Conservation (phyloP, 2,329 filamentous ascomycete species). For the Paradendryphiella salina region DNA sequence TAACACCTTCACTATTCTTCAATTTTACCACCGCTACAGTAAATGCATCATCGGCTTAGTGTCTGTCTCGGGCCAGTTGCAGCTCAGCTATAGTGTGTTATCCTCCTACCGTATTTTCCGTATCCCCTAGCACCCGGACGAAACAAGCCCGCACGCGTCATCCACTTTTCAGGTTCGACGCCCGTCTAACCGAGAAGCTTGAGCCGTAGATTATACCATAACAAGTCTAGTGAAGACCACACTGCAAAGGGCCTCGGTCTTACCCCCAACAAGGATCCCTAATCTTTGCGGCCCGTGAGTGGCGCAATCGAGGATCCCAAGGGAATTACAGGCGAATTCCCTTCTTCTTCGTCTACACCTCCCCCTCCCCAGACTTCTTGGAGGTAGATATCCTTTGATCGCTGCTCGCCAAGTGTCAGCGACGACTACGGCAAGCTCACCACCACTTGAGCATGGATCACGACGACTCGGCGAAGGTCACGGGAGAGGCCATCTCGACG, state of each 20-base stretch:
- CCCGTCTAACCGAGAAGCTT: slow-evolving; percentile 4
- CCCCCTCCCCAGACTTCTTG: slow-evolving; percentile 2
- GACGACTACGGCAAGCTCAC: slow-evolving; percentile 15
- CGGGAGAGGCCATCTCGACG: slow-evolving; percentile 21
- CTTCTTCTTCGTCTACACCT: slow-evolving; percentile 3
- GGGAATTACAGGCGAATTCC: not conserved
- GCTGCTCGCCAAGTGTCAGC: slow-evolving; percentile 2
- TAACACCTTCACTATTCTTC: too few relatives aligned
- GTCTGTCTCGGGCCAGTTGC: not conserved
- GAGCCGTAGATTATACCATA: not conserved
- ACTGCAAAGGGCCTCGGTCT: not conserved
- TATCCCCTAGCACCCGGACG: slow-evolving; percentile 2
- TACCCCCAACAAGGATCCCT: slow-evolving; percentile 3
- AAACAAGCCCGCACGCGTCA: slow-evolving; percentile 7
- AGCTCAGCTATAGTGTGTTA: too few relatives aligned
- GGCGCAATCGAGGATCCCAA: slow-evolving; percentile 7
- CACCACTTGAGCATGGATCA: slow-evolving; percentile 18
- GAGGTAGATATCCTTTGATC: not conserved
- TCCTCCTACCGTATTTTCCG: slow-evolving; percentile 4
- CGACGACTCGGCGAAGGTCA: slow-evolving; percentile 16
- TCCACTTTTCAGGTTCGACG: not conserved
- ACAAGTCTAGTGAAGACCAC: not conserved
- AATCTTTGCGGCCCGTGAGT: slow-evolving; percentile 12
- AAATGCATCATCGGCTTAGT: not conserved
- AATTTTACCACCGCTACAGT: too few relatives aligned